A percentile compares a stretch with the other conserved stretches of the same genome.
Evolutionary conservation across 2,329 filamentous ascomycete genomes (phyloP).

Genomic region (Cordyceps militaris): DNA sequence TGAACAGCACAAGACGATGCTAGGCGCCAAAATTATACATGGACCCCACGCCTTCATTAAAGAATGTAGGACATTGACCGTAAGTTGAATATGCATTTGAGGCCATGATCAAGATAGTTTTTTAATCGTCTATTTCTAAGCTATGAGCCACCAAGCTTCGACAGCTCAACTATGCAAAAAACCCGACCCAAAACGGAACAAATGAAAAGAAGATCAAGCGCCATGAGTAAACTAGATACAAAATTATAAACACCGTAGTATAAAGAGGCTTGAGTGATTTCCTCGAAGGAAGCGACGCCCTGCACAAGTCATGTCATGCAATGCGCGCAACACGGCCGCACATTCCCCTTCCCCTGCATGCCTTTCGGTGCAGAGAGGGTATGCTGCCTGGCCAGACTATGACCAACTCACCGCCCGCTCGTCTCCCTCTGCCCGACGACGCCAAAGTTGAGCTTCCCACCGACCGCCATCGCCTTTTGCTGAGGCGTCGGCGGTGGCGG

Average conservation of each 20-base stretch:
- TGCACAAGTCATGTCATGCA: neutral
- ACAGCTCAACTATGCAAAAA: neutral
- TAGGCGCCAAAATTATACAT: too few species aligned
- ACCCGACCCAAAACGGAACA: neutral
- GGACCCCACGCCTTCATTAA: too few species aligned
- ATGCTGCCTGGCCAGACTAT: neutral
- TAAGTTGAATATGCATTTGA: neutral
- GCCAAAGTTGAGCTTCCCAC: conserved; percentile 11
- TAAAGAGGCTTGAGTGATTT: neutral
- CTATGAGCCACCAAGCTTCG: neutral
- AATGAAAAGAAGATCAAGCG: neutral
- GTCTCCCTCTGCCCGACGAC: conserved; percentile 8
- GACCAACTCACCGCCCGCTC: neutral
- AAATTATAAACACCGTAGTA: neutral
- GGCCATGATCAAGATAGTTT: too few species aligned
- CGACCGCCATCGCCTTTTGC: conserved; percentile 7
- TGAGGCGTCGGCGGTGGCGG: neutral
- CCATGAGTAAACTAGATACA: neutral
- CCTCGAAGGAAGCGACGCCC: neutral
- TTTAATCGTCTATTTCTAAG: too few species aligned
- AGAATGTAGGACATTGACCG: too few species aligned
- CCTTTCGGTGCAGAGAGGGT: too few species aligned
- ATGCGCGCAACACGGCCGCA: neutral
- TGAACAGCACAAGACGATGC: too few species aligned
- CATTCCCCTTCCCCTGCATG: neutral